Evolutionary conservation across 2,329 filamentous ascomycete genomes (phyloP), one percentile per base, ranked within the genome.

Genomic region (Alternaria atra): DNA sequence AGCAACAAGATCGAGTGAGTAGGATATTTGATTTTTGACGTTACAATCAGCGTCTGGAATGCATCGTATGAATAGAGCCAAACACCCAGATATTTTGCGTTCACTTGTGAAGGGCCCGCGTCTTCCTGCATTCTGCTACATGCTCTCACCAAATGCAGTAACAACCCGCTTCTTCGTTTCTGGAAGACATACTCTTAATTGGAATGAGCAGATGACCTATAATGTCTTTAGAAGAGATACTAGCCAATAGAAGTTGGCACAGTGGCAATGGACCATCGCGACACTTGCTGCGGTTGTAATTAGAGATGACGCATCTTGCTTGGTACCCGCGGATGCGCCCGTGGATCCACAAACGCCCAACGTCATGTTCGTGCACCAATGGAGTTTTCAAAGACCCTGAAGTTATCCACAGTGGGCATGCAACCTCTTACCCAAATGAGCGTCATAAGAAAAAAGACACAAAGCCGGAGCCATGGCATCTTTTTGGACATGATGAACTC

Each of bases 281-380:
- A 25, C 3, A 35, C 15, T 23, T 35, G 32, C 23, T 25, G 46
- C 30, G 7, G 17, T 9, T 30, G 30, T 13, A 34, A 35, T 17
- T 23, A 15, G 27, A 20, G 42, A 58, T 58, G 55, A 58, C 55
- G 55, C 50, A 52, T 39, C 44, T 54, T 54, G 43, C 55, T 54
- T 53, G 50, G 42, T 34, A 35, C 46, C 23, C 23, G 46, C 46
- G 46, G 46, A 34, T 35, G 30, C 15, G 30, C 5, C 46, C 32
- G 30, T 50, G 46, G 46, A 27, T 50, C 46, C 46, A 35, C 46
- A 27, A 20, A 20, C 50, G 42, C 55, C 42, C 42, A 34, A 54
- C 55, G 55, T 58, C 55, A 58, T 58, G 27, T 29, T 6, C 46
- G 25, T 50, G 46, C 50, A 15, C 34, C 34, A 35, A 52, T 37